Conservation (phyloP, 805 yeast species). For the Kuraishia capsulata region DNA sequence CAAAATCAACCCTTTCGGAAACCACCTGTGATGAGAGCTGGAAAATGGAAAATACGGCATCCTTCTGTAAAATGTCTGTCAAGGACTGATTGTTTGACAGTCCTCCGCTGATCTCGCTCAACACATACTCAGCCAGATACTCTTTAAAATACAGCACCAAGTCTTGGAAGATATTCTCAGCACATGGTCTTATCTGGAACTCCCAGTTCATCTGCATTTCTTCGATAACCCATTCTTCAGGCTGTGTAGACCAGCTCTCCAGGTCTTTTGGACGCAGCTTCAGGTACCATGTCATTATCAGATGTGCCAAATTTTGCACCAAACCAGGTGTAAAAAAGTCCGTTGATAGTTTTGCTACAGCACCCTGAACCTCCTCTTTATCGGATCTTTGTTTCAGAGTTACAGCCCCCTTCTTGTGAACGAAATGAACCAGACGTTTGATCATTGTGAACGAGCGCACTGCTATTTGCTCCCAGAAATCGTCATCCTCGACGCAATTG, state of each 20-base stretch:
- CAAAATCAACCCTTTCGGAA: conserved; percentile 58
- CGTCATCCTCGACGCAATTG: conserved; percentile 44
- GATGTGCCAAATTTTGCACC: conserved; percentile 49
- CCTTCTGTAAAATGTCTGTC: conserved; percentile 56
- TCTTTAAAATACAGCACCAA: conserved; percentile 56
- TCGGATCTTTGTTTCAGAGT: conserved; percentile 54
- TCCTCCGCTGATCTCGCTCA: conserved; percentile 33
- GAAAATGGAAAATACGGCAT: conserved; percentile 74
- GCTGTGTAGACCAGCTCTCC: conserved; percentile 76
- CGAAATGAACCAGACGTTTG: conserved; percentile 53
- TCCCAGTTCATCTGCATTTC: conserved; percentile 75
- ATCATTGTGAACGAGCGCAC: conserved; percentile 58
- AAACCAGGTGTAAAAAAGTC: conserved; percentile 52
- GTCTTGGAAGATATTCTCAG: conserved; percentile 77
- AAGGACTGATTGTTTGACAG: conserved; percentile 13
- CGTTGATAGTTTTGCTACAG: conserved; percentile 41
- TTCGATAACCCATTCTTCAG: conserved; percentile 90
- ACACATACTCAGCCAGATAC: conserved; percentile 40
- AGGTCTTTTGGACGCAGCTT: conserved; percentile 67
- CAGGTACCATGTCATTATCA: conserved; percentile 66
- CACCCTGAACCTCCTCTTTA: conserved; percentile 44
- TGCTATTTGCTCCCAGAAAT: conserved; percentile 68
- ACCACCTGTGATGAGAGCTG: conserved; percentile 68
- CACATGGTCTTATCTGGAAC: conserved; percentile 76
- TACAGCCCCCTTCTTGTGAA: conserved; percentile 59